These are phyloP conservation scores for Botrytis sinoallii DNA, from an alignment of 2,329 filamentous ascomycete species.

Conservation along the genomic window DNA sequence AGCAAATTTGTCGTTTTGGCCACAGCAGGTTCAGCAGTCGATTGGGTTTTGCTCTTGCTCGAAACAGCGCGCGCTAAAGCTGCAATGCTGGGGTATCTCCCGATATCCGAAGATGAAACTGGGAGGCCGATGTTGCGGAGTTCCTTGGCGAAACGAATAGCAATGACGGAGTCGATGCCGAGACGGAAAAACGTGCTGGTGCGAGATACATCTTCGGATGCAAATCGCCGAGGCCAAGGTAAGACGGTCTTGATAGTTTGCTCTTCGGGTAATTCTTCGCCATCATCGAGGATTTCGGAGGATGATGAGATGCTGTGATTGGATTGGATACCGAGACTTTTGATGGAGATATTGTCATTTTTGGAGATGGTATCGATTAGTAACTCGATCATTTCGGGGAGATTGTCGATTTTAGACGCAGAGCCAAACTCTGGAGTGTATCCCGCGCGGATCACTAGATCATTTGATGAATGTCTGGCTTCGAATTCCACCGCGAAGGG, in stretches of 20 bases:
- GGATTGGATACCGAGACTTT: background rate
- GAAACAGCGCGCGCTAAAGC: constrained; percentile 38
- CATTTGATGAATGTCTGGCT: background rate
- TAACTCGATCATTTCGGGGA: constrained; percentile 4
- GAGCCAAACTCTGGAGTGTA: background rate
- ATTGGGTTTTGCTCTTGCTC: background rate
- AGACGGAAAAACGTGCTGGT: constrained; percentile 38
- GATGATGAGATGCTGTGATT: background rate
- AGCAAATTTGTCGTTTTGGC: background rate
- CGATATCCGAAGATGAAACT: constrained; percentile 44
- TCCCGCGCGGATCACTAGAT: background rate
- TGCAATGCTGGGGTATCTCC: constrained; percentile 41
- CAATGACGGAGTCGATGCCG: constrained; percentile 38
- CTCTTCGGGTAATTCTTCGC: background rate
- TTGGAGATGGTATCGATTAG: background rate
- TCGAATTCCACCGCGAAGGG: constrained; percentile 11
- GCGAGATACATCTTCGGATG: background rate
- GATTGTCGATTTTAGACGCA: background rate
- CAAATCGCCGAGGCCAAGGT: background rate
- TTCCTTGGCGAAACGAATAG: constrained; percentile 45
- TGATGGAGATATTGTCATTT: background rate
- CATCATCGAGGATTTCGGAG: background rate
- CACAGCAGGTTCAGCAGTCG: background rate
- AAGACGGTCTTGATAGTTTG: background rate
- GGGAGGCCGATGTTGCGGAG: constrained; percentile 30